These are phyloP conservation scores for Phytophthora fragariaefolia DNA, from an alignment of 352 stramenopile species.

Conservation along the genomic window DNA sequence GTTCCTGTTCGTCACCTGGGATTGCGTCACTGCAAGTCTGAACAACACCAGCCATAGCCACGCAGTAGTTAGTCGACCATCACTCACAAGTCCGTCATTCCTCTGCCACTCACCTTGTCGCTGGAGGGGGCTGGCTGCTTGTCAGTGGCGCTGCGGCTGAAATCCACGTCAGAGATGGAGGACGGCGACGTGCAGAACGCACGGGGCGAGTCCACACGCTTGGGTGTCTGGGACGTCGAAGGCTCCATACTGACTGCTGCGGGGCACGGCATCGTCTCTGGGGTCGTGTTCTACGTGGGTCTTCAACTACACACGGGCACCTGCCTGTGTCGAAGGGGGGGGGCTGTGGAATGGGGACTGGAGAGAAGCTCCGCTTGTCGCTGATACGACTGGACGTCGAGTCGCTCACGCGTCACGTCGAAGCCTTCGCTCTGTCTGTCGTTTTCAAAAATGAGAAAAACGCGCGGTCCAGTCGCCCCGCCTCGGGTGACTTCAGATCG, in stretches of 20 bases:
- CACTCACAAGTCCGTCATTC: too few species aligned
- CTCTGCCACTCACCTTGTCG: conserved; percentile 47
- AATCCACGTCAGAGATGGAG: conserved; percentile 68
- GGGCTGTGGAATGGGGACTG: background rate
- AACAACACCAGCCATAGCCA: too few species aligned
- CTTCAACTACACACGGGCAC: conserved; percentile 23
- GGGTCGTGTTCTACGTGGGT: conserved; percentile 3
- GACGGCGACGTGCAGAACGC: conserved; percentile 63
- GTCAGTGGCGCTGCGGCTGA: conserved; percentile 18
- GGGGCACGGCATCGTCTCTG: conserved; percentile 28
- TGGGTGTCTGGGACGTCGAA: conserved; percentile 22
- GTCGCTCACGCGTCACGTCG: background rate
- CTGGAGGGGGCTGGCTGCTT: conserved; percentile 12
- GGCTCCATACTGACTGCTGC: conserved; percentile 15
- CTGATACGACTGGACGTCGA: background rate
- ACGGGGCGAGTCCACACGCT: conserved; percentile 45
- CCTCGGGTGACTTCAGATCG: conserved; percentile 7
- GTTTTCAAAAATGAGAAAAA: conserved; percentile 39
- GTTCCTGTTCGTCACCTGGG: conserved; percentile 49
- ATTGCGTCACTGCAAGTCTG: conserved; percentile 12
- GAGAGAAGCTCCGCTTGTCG: too few species aligned
- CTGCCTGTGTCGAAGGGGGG: conserved; percentile 15
- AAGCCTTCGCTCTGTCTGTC: background rate
- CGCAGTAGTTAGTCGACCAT: too few species aligned
- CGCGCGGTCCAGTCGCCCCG: conserved; percentile 3